phyloP scores from a whole-genome alignment of 805 yeast genomes.

The Wickerhamomyces hampshirensis region DNA sequence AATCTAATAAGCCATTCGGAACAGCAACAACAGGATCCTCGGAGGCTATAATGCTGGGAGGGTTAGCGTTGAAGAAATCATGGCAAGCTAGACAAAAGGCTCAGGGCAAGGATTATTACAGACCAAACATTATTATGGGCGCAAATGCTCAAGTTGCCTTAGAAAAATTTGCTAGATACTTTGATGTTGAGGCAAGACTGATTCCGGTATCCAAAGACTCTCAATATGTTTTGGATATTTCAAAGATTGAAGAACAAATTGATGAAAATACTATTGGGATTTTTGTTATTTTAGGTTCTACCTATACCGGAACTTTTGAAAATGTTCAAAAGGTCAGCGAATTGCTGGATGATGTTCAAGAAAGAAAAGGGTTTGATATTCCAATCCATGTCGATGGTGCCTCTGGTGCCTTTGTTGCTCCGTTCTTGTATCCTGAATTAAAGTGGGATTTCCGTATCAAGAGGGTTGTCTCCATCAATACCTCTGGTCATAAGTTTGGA shows the following conservation, averaged over 20 bases:
- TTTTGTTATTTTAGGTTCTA: constrained; percentile 83
- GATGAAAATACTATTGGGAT: constrained; percentile 94
- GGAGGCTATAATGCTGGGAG: constrained; percentile 92
- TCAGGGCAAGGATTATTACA: constrained; percentile 51
- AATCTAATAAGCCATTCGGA: constrained; percentile 55
- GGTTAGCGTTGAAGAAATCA: constrained; percentile 83
- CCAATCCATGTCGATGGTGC: constrained; percentile 96
- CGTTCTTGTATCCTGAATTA: constrained; percentile 70
- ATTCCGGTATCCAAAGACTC: constrained; percentile 58
- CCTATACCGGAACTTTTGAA: constrained; percentile 92
- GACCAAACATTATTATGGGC: constrained; percentile 89
- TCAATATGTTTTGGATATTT: constrained; percentile 60
- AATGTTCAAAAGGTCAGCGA: constrained; percentile 56
- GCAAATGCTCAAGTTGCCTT: constrained; percentile 90
- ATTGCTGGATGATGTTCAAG: constrained; percentile 67
- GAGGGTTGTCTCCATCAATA: constrained; percentile 79
- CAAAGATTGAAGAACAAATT: constrained; percentile 53
- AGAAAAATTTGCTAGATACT: constrained; percentile 90
- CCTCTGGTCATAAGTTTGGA: constrained; percentile 93
- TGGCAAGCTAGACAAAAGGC: constrained; percentile 72
- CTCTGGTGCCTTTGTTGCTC: constrained; percentile 85
- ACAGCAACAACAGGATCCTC: constrained; percentile 93
- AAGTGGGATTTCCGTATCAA: constrained; percentile 80
- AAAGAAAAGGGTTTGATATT: constrained; percentile 58
- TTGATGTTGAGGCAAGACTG: constrained; percentile 82